Base-by-base conservation (phyloP, 495 filamentous ascomycete species). In the Penicillium ucsense region DNA sequence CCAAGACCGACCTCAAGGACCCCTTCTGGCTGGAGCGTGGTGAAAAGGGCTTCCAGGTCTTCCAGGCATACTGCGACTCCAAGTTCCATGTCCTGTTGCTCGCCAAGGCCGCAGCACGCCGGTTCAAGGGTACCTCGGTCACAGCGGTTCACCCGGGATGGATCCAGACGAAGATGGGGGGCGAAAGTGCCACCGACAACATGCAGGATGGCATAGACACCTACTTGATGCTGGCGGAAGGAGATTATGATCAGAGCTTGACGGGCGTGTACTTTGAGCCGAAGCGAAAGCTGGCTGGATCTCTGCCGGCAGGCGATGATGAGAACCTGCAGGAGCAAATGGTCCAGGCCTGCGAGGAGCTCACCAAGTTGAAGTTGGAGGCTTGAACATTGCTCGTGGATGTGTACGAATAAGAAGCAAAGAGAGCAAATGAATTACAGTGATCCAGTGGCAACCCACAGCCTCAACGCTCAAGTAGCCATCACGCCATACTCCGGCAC, bases 131-230 rank as follows among this genome's bases (percentile, higher is more conserved):
- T 4, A 51, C 47, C 20, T 53, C 50, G 2, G 36, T 38, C 36
- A 38, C 10, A 20, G 11, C 27, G 36, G n/a, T 38, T 20, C 20
- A 20, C 20, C 20, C 20, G 20, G 20, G 20, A 20, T 20, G 20
- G 20, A 20, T 20, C 20, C 20, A 20, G 20, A 57, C 54, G 9
- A 57, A 57, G 50, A 33, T 57, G 41, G 54, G 54, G 0, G 47
- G 47, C 6, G 6, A 28, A 9, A 28, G 41, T 10, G 54, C 41
- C 8, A 42, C 54, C 12, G 54, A 53, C 35, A 49, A 53, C 35
- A 28, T 57, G 50, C 50, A 57, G 47, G 54, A 57, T 53, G 54
- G 54, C 8, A 47, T 57, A 8, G 47, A 57, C 47, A 57, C 54
- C n/a, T 57, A 57, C 40, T 44, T 57, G 36, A 57, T 53, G 54